Conservation (phyloP, 495 filamentous ascomycete genomes). For the Xylaria longipes region DNA sequence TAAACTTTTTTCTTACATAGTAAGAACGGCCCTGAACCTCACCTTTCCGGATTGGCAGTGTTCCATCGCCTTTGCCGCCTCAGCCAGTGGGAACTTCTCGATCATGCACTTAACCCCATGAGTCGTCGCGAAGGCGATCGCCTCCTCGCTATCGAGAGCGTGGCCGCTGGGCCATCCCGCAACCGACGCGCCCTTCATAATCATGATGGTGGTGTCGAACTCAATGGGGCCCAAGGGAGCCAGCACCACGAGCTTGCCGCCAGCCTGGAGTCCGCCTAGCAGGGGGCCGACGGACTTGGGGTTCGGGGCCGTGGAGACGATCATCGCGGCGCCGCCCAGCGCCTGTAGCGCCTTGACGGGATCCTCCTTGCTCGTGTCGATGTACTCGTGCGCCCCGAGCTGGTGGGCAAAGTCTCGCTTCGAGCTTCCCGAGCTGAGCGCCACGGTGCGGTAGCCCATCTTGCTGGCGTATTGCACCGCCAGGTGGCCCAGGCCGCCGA, state of each 20-base stretch:
- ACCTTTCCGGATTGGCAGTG: slow-evolving; percentile 53
- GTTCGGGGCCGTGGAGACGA: slow-evolving; percentile 70
- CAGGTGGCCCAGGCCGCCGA: slow-evolving; percentile 72
- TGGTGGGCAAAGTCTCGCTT: slow-evolving; percentile 66
- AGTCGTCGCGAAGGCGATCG: slow-evolving; percentile 64
- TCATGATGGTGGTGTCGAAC: slow-evolving; percentile 57
- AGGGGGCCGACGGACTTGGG: slow-evolving; percentile 59
- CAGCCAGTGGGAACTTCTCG: slow-evolving; percentile 65
- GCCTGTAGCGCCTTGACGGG: slow-evolving; percentile 56
- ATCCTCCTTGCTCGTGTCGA: slow-evolving; percentile 65
- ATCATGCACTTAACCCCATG: slow-evolving; percentile 67
- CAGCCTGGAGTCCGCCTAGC: slow-evolving; percentile 58
- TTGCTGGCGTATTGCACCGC: slow-evolving; percentile 70
- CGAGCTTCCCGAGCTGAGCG: slow-evolving; percentile 60
- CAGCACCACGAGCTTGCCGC: slow-evolving; percentile 67
- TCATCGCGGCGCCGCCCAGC: slow-evolving; percentile 66
- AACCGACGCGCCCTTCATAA: slow-evolving; percentile 59
- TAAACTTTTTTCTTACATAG: slow-evolving; percentile 47
- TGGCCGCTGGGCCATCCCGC: slow-evolving; percentile 70
- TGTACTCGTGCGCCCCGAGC: slow-evolving; percentile 72
- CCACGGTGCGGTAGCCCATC: slow-evolving; percentile 70
- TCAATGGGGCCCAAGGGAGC: slow-evolving; percentile 59
- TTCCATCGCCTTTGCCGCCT: slow-evolving; percentile 61
- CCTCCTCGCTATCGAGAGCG: slow-evolving; percentile 68
- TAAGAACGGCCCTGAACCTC: slow-evolving; percentile 58